A percentile compares a stretch with the other conserved stretches of the same genome.
Conservation (phyloP, 495 filamentous ascomycete species). For the Aspergillus hancockii region DNA sequence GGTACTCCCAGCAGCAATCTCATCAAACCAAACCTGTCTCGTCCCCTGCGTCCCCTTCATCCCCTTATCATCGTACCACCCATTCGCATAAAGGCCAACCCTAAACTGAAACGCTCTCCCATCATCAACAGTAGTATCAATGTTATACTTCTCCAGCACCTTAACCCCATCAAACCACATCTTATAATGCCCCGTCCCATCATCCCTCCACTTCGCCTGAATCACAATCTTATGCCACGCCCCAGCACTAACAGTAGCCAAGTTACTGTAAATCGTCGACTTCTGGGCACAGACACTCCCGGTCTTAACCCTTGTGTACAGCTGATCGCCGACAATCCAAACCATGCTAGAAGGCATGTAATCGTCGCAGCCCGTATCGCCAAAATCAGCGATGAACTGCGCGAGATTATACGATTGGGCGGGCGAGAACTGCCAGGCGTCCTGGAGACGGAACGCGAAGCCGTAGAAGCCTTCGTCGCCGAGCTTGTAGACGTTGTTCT, state of each 20-base stretch:
- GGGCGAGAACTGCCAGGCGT: conserved; percentile 50
- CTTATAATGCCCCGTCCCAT: conserved; percentile 49
- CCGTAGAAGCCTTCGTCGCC: conserved; percentile 57
- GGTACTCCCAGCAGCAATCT: conserved; percentile 49
- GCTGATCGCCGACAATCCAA: conserved; percentile 48
- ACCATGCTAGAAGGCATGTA: conserved; percentile 58
- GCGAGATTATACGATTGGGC: conserved; percentile 54
- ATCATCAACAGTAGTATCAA: conserved; percentile 50
- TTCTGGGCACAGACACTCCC: conserved; percentile 45
- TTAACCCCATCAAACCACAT: conserved; percentile 53
- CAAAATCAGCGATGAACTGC: conserved; percentile 59
- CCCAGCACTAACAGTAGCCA: conserved; percentile 44
- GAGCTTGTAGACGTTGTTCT: conserved; percentile 47
- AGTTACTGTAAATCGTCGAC: conserved; percentile 28
- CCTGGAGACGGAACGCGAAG: conserved; percentile 53
- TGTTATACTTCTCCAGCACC: conserved; percentile 43
- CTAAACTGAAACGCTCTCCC: conserved; percentile 51
- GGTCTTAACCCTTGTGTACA: conserved; percentile 47
- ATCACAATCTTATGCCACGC: conserved; percentile 53
- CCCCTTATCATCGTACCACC: conserved; percentile 50
- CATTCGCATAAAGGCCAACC: conserved; percentile 57
- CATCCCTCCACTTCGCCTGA: conserved; percentile 50
- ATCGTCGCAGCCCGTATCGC: conserved; percentile 47
- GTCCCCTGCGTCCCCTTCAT: conserved; percentile 49
- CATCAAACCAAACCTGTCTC: conserved; percentile 54